phyloP scores from a whole-genome alignment of 192 early-diverging fungal genomes.

The Umbelopsis sp. region DNA sequence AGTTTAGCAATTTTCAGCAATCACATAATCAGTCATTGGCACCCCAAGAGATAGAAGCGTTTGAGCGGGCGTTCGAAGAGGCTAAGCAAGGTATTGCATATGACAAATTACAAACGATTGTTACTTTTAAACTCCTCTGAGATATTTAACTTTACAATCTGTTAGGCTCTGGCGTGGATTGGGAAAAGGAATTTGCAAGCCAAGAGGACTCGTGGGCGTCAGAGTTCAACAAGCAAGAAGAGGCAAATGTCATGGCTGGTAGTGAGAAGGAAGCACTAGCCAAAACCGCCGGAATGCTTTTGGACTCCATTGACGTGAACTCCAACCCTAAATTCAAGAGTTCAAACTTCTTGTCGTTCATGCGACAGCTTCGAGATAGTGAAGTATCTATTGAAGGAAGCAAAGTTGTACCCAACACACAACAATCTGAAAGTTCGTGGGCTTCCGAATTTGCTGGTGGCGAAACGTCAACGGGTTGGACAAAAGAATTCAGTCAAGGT shows the following conservation, averaged over 20 bases:
- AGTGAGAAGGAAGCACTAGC: constrained; percentile 72
- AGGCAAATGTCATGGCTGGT: constrained; percentile 21
- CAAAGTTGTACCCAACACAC: constrained; percentile 72
- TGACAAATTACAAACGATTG: constrained; percentile 15
- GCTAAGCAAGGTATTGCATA: constrained; percentile 54
- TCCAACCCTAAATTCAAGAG: constrained; percentile 93
- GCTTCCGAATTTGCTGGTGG: constrained; percentile 39
- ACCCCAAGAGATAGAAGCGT: constrained; percentile 61
- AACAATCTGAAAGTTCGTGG: constrained; percentile 26
- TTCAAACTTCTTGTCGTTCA: constrained; percentile 91
- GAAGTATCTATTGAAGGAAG: constrained; percentile 89
- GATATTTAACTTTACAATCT: constrained; percentile 1
- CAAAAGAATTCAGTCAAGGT: constrained; percentile 33
- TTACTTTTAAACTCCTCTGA: constrained; percentile 9
- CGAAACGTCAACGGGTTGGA: constrained; percentile 23
- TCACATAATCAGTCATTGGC: constrained; percentile 36
- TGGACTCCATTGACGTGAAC: constrained; percentile 73
- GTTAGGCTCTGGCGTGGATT: constrained; percentile 35
- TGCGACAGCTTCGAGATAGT: constrained; percentile 88
- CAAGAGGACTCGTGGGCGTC: constrained; percentile 16
- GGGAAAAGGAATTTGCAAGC: constrained; percentile 61
- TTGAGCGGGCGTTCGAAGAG: constrained; percentile 71
- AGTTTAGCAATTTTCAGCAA: constrained; percentile 49
- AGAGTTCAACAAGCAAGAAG: constrained; percentile 5
- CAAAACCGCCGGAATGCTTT: constrained; percentile 78